A percentile compares a stretch with the other conserved stretches of the same genome.
phyloP scores from a whole-genome alignment of 257 asterid species.

The Thymus quinquecostatus region DNA sequence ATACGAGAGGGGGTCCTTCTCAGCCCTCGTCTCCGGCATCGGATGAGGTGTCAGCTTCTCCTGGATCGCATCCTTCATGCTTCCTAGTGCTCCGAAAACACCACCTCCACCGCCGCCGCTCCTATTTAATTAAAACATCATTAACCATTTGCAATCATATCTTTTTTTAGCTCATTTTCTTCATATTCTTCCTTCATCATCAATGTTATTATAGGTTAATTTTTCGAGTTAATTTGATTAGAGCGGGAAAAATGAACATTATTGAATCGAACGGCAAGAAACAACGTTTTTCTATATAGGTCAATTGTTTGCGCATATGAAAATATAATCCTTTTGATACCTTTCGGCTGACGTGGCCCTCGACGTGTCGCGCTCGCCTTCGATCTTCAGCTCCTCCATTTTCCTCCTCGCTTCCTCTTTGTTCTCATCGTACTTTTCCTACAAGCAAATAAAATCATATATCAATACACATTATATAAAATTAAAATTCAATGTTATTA shows the following conservation, averaged over 20 bases:
- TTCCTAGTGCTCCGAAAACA: slow-evolving; percentile 52
- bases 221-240: too few relatives aligned
- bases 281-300: too few relatives aligned
- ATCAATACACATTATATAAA: too few relatives aligned
- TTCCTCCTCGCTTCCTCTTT: slow-evolving; percentile 58
- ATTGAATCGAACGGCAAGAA: too few relatives aligned
- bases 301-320: neutral
- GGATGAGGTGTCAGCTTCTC: slow-evolving; percentile 53
- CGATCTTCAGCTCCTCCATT: slow-evolving; percentile 61
- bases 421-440: slow-evolving; percentile 52
- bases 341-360: slow-evolving; percentile 27
- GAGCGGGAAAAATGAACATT: too few relatives aligned
- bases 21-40: slow-evolving; percentile 18
- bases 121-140: too few relatives aligned
- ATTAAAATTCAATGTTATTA: too few relatives aligned
- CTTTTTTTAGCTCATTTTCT: neutral
- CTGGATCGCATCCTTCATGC: slow-evolving; percentile 44
- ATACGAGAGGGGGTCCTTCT: slow-evolving; percentile 9
- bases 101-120: slow-evolving; percentile 37
- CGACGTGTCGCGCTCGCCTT: slow-evolving; percentile 37
- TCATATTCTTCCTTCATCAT: neutral
- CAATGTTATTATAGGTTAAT: too few relatives aligned
- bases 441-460: neutral
- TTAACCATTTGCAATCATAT: too few relatives aligned
- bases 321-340: slow-evolving; percentile 1